A percentile compares a stretch with the other conserved stretches of the same genome.
phyloP scores from a whole-genome alignment of 305 asterid genomes.

The Solanum hybrid region DNA sequence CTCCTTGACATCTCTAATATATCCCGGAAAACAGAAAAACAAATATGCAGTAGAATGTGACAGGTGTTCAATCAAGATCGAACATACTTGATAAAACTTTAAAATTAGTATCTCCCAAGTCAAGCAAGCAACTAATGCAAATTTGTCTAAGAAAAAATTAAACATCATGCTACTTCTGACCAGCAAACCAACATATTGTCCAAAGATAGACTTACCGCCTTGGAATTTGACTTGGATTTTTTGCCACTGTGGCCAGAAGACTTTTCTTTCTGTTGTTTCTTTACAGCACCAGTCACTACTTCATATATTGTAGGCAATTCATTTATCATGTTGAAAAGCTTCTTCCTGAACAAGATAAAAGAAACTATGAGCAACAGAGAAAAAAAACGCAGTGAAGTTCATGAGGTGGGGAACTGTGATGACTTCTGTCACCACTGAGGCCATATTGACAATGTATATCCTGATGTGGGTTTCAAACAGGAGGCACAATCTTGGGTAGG shows the following conservation, averaged over 20 bases:
- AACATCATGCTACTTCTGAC: background rate
- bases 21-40: background rate
- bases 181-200: background rate
- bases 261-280: constrained; percentile 50
- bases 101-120: background rate
- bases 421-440: background rate
- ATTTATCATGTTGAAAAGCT: constrained; percentile 64
- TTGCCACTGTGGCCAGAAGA: constrained; percentile 44
- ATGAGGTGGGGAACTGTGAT: background rate
- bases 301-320: constrained; percentile 65
- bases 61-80: background rate
- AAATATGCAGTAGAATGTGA: background rate
- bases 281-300: constrained; percentile 52
- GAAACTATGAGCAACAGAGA: background rate
- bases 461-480: background rate
- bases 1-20: background rate
- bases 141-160: background rate
- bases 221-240: constrained; percentile 43
- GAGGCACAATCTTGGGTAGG: background rate
- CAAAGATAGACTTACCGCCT: constrained; percentile 30
- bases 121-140: background rate
- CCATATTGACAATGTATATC: background rate
- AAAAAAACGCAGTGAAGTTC: background rate
- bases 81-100: background rate
- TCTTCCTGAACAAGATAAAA: constrained; percentile 39